Evolutionary conservation across 495 filamentous ascomycete genomes (phyloP).

Genomic region (Gamarada debralockiae): DNA sequence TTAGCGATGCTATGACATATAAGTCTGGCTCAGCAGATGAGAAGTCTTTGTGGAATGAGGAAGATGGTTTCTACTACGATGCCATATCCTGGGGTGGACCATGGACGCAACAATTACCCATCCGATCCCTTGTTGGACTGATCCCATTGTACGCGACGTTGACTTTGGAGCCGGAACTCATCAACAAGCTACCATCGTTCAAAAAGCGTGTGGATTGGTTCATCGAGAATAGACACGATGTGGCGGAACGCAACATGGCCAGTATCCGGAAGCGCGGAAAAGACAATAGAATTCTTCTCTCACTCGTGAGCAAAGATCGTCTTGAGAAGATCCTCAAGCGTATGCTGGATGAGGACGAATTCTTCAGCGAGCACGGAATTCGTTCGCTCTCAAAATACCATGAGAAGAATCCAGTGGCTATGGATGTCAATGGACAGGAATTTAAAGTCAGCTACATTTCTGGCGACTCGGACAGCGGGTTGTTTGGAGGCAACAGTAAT

Average conservation of each 20-base stretch:
- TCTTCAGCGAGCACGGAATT: slow-evolving; percentile 85
- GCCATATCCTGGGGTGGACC: slow-evolving; percentile 93
- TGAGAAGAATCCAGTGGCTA: slow-evolving; percentile 83
- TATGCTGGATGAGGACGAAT: slow-evolving; percentile 94
- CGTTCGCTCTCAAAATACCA: slow-evolving; percentile 92
- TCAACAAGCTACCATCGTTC: slow-evolving; percentile 90
- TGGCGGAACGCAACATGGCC: slow-evolving; percentile 88
- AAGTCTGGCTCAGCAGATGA: slow-evolving; percentile 69
- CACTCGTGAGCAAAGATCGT: slow-evolving; percentile 85
- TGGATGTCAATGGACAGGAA: slow-evolving; percentile 90
- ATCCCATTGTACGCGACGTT: slow-evolving; percentile 91
- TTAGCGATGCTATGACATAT: slow-evolving; percentile 97
- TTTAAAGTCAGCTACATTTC: slow-evolving; percentile 89
- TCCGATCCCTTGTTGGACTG: slow-evolving; percentile 85
- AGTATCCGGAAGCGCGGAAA: slow-evolving; percentile 87
- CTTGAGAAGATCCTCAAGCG: slow-evolving; percentile 79
- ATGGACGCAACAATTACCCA: slow-evolving; percentile 86
- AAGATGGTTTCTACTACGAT: slow-evolving; percentile 97
- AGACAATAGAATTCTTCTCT: slow-evolving; percentile 76
- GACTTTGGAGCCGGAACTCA: slow-evolving; percentile 88
- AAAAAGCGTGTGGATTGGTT: slow-evolving; percentile 93
- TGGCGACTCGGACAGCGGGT: slow-evolving; percentile 87
- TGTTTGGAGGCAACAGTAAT: slow-evolving; percentile 97
- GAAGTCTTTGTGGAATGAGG: slow-evolving; percentile 88
- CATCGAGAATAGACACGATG: slow-evolving; percentile 75